These are phyloP conservation scores for Annulohypoxylon stygium DNA, from an alignment of 495 filamentous ascomycete genomes.

Conservation along the genomic window DNA sequence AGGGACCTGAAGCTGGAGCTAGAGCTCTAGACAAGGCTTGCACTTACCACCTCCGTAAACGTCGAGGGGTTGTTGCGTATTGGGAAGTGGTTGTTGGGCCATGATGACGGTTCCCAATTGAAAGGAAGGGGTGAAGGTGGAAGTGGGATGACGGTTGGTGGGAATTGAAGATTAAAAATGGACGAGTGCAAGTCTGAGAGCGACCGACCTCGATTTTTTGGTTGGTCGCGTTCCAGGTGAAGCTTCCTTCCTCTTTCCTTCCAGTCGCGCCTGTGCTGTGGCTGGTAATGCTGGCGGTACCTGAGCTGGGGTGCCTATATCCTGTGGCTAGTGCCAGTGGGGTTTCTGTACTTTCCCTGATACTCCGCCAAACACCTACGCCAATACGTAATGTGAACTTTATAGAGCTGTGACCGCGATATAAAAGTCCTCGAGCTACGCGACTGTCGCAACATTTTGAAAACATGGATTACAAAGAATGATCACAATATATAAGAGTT, in stretches of 20 bases:
- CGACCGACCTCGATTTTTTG: constrained; percentile 9
- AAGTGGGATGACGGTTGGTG: not conserved
- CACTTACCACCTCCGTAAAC: constrained; percentile 85
- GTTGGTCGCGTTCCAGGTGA: constrained; percentile 21
- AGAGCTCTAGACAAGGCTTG: constrained; percentile 37
- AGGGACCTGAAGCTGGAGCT: not conserved
- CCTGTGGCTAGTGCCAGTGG: not conserved
- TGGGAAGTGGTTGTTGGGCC: constrained; percentile 48
- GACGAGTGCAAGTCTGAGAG: not conserved
- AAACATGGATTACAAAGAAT: not conserved
- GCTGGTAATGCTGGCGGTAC: not conserved
- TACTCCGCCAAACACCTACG: not conserved
- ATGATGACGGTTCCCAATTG: constrained; percentile 28
- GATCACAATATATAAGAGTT: not conserved
- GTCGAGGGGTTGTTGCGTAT: constrained; percentile 67
- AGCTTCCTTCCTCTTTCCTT: constrained; percentile 19
- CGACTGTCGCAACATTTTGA: not conserved
- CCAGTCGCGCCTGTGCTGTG: constrained; percentile 29
- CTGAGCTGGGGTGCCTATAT: not conserved
- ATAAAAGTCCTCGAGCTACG: not conserved
- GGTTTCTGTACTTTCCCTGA: no score
- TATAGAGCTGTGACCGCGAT: not conserved
- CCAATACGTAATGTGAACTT: not conserved
- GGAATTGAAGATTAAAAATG: not conserved
- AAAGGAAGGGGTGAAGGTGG: not conserved